phyloP scores from a whole-genome alignment of 176 grass and related monocot genomes.

The Olyra latifolia region DNA sequence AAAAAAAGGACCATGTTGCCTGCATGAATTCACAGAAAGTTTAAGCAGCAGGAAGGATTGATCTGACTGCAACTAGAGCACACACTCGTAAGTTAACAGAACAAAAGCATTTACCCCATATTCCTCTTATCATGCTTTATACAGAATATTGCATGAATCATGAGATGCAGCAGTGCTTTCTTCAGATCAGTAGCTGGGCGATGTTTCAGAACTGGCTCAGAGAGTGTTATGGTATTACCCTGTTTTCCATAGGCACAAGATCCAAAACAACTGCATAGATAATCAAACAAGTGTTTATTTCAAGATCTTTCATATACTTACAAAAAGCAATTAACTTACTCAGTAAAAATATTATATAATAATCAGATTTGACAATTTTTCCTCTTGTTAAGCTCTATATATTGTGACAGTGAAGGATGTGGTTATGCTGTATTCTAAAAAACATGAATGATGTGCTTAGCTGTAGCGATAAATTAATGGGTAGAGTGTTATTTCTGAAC shows the following conservation, averaged over 20 bases:
- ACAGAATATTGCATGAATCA: constrained; percentile 88
- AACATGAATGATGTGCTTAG: background rate
- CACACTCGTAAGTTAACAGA: background rate
- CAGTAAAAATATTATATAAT: background rate
- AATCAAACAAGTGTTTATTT: constrained; percentile 14
- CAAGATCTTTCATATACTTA: constrained; percentile 3
- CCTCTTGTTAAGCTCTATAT: background rate
- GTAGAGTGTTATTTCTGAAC: background rate
- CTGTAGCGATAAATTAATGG: background rate
- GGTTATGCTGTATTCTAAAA: background rate
- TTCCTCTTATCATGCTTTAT: constrained; percentile 19
- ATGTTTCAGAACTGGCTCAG: constrained; percentile 44
- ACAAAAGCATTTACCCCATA: constrained; percentile 34
- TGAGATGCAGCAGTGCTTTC: constrained; percentile 76
- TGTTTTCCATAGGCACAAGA: constrained; percentile 41
- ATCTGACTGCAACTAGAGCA: background rate
- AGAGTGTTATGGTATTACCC: constrained; percentile 66
- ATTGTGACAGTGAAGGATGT: constrained; percentile 7
- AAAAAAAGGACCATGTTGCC: constrained; percentile 58
- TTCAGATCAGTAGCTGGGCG: constrained; percentile 48
- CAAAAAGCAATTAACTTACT: background rate
- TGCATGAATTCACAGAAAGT: constrained; percentile 36
- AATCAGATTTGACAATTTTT: background rate
- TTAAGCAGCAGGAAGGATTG: background rate
- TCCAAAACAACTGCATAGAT: constrained; percentile 48